Evolutionary conservation across 2,329 filamentous ascomycete genomes (phyloP).

Genomic region (Alternaria rosae): DNA sequence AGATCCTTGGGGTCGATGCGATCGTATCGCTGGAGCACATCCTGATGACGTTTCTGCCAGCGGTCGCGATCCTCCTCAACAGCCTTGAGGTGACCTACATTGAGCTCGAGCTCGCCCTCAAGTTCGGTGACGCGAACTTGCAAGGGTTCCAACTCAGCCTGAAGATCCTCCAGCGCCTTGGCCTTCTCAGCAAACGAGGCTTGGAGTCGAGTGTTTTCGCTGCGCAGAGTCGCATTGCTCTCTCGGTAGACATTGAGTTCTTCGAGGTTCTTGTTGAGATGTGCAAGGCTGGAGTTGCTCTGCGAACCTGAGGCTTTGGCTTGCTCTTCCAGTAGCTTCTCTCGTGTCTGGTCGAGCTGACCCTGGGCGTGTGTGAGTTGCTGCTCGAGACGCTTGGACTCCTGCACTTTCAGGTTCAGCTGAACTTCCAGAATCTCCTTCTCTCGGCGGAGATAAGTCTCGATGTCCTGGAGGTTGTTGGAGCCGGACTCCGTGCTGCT

Average conservation of each 20-base stretch:
- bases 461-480: conserved; percentile 86
- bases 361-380: conserved; percentile 86
- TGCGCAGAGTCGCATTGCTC: conserved; percentile 88
- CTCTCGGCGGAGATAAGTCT: conserved; percentile 88
- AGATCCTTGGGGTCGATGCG: conserved; percentile 93
- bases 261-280: conserved; percentile 92
- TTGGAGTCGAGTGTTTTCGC: conserved; percentile 82
- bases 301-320: conserved; percentile 76
- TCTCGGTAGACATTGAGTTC: conserved; percentile 96
- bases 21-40: conserved; percentile 95
- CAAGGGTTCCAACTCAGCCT: conserved; percentile 79
- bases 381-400: conserved; percentile 86
- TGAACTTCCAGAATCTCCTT: conserved; percentile 99
- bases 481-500: conserved; percentile 64
- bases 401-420: conserved; percentile 85
- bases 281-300: conserved; percentile 80
- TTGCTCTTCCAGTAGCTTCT: conserved; percentile 90
- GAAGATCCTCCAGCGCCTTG: conserved; percentile 75
- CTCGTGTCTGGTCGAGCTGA: conserved; percentile 85
- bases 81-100: conserved; percentile 87
- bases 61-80: conserved; percentile 90
- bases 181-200: conserved; percentile 77
- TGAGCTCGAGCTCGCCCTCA: conserved; percentile 79
- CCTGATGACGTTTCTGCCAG: conserved; percentile 95
- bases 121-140: conserved; percentile 82